Evolutionary conservation across 805 yeast species (phyloP).

Genomic region (Myxozyma melibiosi): DNA sequence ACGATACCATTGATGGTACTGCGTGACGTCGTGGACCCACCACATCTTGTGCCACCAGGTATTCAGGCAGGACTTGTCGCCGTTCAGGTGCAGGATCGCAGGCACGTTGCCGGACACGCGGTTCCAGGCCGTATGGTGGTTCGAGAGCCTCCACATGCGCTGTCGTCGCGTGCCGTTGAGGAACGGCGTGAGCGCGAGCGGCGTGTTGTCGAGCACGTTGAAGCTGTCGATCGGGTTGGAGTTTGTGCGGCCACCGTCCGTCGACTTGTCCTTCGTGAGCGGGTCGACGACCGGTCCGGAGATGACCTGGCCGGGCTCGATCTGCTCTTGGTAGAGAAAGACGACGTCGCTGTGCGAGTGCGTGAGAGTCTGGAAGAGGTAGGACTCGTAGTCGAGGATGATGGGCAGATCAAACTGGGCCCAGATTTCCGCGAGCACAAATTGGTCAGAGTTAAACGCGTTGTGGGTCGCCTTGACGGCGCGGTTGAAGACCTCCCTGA

Average conservation of each 20-base stretch:
- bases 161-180: not conserved
- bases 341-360: conserved; percentile 19
- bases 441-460: conserved; percentile 13
- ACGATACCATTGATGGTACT: not conserved
- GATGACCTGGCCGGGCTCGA: conserved; percentile 6
- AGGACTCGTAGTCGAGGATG: conserved; percentile 16
- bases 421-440: conserved; percentile 15
- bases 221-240: not conserved
- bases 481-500: conserved; percentile 7
- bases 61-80: conserved; percentile 11
- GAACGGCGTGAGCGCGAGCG: conserved; percentile 3
- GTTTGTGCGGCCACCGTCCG: not conserved
- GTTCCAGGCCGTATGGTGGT: conserved; percentile 18
- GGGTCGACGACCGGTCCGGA: not conserved
- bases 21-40: conserved; percentile 13
- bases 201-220: not conserved
- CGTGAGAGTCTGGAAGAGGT: conserved; percentile 21
- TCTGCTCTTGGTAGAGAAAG: conserved; percentile 16
- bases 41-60: conserved; percentile 30
- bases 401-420: conserved; percentile 20
- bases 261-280: not conserved
- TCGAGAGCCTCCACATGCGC: not conserved
- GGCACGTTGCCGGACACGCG: conserved; percentile 18
- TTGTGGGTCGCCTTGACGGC: conserved; percentile 1
- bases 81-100: conserved; percentile 20